Percentiles rank a stretch among this genome's conserved stretches.
These are phyloP conservation scores for Combretum micranthum DNA, from an alignment of 345 rosid genomes.

Conservation along the genomic window DNA sequence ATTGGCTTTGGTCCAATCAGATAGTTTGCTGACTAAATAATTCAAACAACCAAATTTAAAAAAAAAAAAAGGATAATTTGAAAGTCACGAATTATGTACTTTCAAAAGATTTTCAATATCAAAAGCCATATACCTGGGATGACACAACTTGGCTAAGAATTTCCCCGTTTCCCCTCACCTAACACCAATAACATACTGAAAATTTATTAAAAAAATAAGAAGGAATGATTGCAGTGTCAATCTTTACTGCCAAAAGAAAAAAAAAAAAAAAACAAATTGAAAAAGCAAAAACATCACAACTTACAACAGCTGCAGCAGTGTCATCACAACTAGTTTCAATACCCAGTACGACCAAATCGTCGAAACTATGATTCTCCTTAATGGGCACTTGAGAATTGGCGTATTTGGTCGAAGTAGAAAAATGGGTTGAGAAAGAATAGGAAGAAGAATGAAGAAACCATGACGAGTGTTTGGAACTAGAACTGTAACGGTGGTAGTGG, in stretches of 20 bases:
- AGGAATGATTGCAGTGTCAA: not conserved
- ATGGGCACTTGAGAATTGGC: conserved; percentile 8
- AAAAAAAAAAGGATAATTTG: too few relatives aligned
- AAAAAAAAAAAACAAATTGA: too few relatives aligned
- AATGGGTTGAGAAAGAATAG: conserved; percentile 10
- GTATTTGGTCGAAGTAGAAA: conserved; percentile 11
- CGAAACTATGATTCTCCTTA: conserved; percentile 6
- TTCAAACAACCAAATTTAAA: not conserved
- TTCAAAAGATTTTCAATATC: not conserved
- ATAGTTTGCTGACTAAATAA: too few relatives aligned
- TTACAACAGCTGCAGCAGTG: conserved; percentile 93
- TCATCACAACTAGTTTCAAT: conserved; percentile 97
- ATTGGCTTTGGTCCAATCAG: too few relatives aligned
- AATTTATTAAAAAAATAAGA: conserved; percentile 3
- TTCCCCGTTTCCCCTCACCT: conserved; percentile 84
- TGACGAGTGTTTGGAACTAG: too few relatives aligned
- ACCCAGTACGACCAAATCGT: conserved; percentile 73
- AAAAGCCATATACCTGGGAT: conserved; percentile 64
- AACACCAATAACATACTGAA: conserved; percentile 8
- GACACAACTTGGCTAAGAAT: conserved; percentile 90
- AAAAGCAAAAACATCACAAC: conserved; percentile 1
- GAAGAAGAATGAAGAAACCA: conserved; percentile 10
- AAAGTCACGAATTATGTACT: not conserved
- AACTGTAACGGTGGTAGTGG: conserved; percentile 2
- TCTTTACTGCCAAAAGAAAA: not conserved